A percentile compares a stretch with the other conserved stretches of the same genome.
Conservation (phyloP, 2,329 filamentous ascomycete genomes). For the Colletotrichum limetticola region DNA sequence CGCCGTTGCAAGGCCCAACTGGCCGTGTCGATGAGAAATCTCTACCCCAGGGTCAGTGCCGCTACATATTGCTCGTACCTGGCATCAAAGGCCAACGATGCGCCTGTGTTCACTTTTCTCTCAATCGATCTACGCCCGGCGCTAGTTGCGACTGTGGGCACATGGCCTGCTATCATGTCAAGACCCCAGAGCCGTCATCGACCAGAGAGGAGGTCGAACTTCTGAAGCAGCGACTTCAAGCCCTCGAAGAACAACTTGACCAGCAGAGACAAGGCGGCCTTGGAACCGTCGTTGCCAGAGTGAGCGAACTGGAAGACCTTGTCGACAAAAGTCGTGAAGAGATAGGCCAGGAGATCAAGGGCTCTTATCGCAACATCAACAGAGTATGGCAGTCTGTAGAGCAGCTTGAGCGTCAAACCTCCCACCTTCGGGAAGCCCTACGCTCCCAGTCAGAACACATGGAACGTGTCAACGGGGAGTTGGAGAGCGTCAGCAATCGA, state of each 20-base stretch:
- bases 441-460: slow-evolving; percentile 54
- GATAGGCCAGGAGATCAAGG: slow-evolving; percentile 61
- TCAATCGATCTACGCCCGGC: slow-evolving; percentile 63
- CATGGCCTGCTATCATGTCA: slow-evolving; percentile 68
- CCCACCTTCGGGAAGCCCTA: slow-evolving; percentile 49
- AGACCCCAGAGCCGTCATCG: slow-evolving; percentile 54
- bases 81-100: slow-evolving; percentile 69
- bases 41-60: slow-evolving; percentile 68
- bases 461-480: slow-evolving; percentile 49
- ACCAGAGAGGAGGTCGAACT: slow-evolving; percentile 60
- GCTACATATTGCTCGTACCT: slow-evolving; percentile 67
- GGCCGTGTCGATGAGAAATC: slow-evolving; percentile 52
- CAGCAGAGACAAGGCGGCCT: slow-evolving; percentile 49
- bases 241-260: slow-evolving; percentile 56
- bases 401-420: slow-evolving; percentile 52
- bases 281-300: slow-evolving; percentile 52
- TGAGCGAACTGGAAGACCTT: slow-evolving; percentile 64
- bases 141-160: slow-evolving; percentile 69
- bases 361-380: slow-evolving; percentile 64
- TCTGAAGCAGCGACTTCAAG: slow-evolving; percentile 57
- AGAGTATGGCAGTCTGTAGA: slow-evolving; percentile 64
- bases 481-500: slow-evolving; percentile 58
- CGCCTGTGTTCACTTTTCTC: slow-evolving; percentile 67
- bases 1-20: slow-evolving; percentile 40
- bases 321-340: slow-evolving; percentile 64